Base-by-base conservation (phyloP, 768 basidiomycete genomes). In the Terana coerulea region DNA sequence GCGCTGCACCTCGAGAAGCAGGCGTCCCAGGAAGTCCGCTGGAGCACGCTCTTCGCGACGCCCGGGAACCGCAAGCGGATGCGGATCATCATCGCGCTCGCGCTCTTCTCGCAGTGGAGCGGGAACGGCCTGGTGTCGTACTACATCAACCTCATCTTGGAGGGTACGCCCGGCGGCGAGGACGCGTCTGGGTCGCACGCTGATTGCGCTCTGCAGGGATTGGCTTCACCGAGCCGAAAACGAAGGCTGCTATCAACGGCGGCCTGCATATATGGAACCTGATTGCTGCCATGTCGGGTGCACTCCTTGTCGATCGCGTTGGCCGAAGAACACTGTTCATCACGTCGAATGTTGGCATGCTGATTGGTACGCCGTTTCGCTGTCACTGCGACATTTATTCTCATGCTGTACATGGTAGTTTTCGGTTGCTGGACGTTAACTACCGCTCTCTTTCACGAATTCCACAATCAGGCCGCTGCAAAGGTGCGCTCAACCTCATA, bases 81-180 rank as follows among this genome's bases (percentile, higher is more conserved):
- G 80, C 68, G 74, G 41, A 75, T 88, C 45, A 79, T 90, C 54
- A 68, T 88, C 53, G 80, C 75, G 1, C 76, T 89, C 39, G 83
- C 81, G 5, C 60, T 86, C 21, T 88, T 86, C 65, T 83, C 83
- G 0, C 88, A 91, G 54, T 89, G 86, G 88, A 83, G 82, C 45
- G 84, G 84, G 1, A 86, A 86, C 47, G 86, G 84, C 14, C 68
- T 88, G 28, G 79, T 87, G 1, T 84, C 83, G 1, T 87, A 84
- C 65, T 90, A 89, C 61, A 85, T 90, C 57, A 79, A 84, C 55
- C 67, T 84, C 14, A 77, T 88, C 3, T 66, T 90, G 36, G 76
- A 81, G 37, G 77, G 81, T 53, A 47, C 35, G 52, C 17, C 30
- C 28, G 15, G 19, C 14, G 14, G 3, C 17, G 24, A 6, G 7